Evolutionary conservation across 2,329 filamentous ascomycete species (phyloP).

Genomic region (Fusarium buharicum): DNA sequence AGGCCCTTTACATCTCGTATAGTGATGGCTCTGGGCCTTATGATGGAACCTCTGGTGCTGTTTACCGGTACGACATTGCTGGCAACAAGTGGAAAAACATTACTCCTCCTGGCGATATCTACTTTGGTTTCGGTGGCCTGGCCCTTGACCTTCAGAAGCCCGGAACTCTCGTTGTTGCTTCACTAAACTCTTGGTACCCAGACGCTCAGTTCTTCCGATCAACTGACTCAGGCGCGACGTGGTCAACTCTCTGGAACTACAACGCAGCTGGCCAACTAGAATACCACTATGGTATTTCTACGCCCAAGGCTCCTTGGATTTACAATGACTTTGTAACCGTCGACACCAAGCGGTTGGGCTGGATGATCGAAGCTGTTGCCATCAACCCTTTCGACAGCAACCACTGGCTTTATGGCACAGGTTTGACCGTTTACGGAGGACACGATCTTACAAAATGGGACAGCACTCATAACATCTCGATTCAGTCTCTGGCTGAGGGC

Average conservation of each 20-base stretch:
- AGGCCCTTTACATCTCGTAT: slow-evolving; percentile 66
- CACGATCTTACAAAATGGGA: slow-evolving; percentile 68
- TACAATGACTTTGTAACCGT: slow-evolving; percentile 59
- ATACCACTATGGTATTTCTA: slow-evolving; percentile 59
- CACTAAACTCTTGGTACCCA: slow-evolving; percentile 68
- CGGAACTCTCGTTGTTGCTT: slow-evolving; percentile 66
- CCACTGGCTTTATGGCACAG: slow-evolving; percentile 71
- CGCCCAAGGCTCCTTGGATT: slow-evolving; percentile 64
- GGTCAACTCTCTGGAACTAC: slow-evolving; percentile 66
- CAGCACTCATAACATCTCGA: slow-evolving; percentile 58
- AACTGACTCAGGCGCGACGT: slow-evolving; percentile 64
- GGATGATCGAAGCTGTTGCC: slow-evolving; percentile 69
- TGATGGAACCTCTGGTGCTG: slow-evolving; percentile 63
- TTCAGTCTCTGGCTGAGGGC: slow-evolving; percentile 62
- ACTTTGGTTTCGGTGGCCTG: slow-evolving; percentile 67
- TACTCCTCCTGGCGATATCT: slow-evolving; percentile 62
- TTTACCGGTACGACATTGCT: slow-evolving; percentile 65
- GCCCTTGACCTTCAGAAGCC: slow-evolving; percentile 63
- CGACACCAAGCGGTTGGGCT: slow-evolving; percentile 64
- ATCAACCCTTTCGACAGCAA: slow-evolving; percentile 69
- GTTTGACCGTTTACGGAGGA: slow-evolving; percentile 64
- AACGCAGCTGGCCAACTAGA: slow-evolving; percentile 57
- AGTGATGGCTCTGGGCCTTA: slow-evolving; percentile 66
- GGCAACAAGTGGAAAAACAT: slow-evolving; percentile 64
- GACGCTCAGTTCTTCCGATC: slow-evolving; percentile 67